phyloP scores from a whole-genome alignment of 1,284 basidiomycete species.

The Ustilago crameri region DNA sequence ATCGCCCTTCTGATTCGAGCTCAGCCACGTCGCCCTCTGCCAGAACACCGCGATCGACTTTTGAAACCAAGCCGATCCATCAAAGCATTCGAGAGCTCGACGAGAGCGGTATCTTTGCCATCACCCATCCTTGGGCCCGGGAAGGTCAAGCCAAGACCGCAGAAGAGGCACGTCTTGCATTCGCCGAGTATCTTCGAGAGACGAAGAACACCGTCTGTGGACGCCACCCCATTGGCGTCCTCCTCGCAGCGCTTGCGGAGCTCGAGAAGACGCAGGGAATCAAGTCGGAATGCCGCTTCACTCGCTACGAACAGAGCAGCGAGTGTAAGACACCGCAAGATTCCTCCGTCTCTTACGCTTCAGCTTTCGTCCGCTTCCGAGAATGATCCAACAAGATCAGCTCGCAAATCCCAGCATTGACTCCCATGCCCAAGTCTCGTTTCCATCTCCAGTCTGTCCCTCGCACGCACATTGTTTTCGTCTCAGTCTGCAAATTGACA shows the following conservation, averaged over 20 bases:
- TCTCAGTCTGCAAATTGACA: too few relatives aligned
- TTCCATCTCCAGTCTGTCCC: too few relatives aligned
- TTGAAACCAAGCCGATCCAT: constrained; percentile 57
- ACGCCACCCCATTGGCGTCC: constrained; percentile 90
- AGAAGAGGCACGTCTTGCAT: constrained; percentile 41
- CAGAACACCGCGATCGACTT: constrained; percentile 9
- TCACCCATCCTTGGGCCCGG: constrained; percentile 72
- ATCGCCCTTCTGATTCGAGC: constrained; percentile 76
- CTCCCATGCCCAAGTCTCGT: too few relatives aligned
- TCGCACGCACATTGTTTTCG: too few relatives aligned
- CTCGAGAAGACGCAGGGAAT: constrained; percentile 72
- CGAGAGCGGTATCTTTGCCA: constrained; percentile 79
- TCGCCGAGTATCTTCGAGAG: constrained; percentile 76
- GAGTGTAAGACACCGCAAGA: constrained; percentile 77
- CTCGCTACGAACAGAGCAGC: constrained; percentile 77
- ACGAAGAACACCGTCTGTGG: constrained; percentile 98
- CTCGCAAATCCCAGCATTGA: not conserved
- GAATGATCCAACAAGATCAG: not conserved
- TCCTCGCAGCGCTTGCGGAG: constrained; percentile 79
- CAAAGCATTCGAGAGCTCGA: constrained; percentile 81
- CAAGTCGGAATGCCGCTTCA: constrained; percentile 53
- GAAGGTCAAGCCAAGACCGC: constrained; percentile 45
- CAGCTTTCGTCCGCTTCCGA: constrained; percentile 73
- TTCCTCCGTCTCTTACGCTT: constrained; percentile 95
- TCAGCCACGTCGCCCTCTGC: constrained; percentile 54